Evolutionary conservation across 257 asterid genomes (phyloP), one percentile per base, ranked within the genome.

Genomic region (Perilla frutescens): DNA sequence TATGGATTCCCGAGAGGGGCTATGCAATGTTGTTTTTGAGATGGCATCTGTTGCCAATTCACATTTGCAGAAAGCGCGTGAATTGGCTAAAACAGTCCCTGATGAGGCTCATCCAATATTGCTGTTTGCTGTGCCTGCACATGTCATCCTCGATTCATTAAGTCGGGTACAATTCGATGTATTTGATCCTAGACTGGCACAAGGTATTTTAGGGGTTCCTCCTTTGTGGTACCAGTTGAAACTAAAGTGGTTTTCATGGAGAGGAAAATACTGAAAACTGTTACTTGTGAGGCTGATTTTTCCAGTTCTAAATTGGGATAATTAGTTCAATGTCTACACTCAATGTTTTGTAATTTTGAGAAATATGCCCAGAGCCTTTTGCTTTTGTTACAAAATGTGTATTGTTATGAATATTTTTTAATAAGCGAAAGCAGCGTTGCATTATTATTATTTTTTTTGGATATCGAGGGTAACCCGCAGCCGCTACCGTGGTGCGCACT

Each of bases 11-110:
- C 88, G 82, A 3, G 96, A 93, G 86, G 87, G 82, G 32, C 62
- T 93, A 8, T 79, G 89, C 12, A 68, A 80, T 74, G 93, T 86
- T 34, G 97, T 91, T 53, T 94, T 87, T 74, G 99, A 94, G 66
- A 90, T 94, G 83, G 99, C 99, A 1, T 90, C 99, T 40, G 90
- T 91, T 40, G 97, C 97, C 31, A 83, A 94, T 72, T 75, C 90
- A 1, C 99, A 91, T 82, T 43, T 94, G 85, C 70, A 81, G 82
- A 94, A 91, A 66, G 97, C 99, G 11, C 96, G 89, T 2, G 79
- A 84, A n/a, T 80, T 94, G 82, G 82, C 86, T 4, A 87, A 66
- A 66, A 90, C 81, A 5, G 96, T 94, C 76, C 97, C 97, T 5
- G 82, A 61, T 65, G 97, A 83, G 82, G 99, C 99, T 65, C 80